Evolutionary conservation across 225 moss, liverwort and hornwort genomes (phyloP).

Genomic region (Takakia lepidozioides): DNA sequence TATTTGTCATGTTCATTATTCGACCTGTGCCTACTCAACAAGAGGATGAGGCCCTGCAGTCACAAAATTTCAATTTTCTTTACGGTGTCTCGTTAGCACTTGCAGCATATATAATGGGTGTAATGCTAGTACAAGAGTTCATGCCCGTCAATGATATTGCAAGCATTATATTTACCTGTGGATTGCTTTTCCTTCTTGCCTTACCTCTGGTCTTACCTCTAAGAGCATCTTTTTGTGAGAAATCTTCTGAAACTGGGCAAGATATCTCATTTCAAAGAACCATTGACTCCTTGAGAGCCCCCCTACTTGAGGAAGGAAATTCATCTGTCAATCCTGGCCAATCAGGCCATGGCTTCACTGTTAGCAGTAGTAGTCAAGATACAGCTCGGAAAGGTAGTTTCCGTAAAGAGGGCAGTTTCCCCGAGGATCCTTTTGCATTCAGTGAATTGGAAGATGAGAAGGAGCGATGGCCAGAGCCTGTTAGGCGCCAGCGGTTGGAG

Average conservation of each 20-base stretch:
- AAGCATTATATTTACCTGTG: slow-evolving; percentile 35
- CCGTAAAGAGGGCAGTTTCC: slow-evolving; percentile 10
- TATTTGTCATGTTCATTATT: slow-evolving; percentile 54
- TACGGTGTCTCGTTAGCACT: slow-evolving; percentile 61
- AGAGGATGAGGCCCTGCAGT: slow-evolving; percentile 29
- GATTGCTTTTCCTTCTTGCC: slow-evolving; percentile 48
- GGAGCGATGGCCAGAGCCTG: slow-evolving; percentile 15
- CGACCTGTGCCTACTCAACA: slow-evolving; percentile 39
- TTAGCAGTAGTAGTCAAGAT: slow-evolving; percentile 10
- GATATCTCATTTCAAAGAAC: slow-evolving; percentile 28
- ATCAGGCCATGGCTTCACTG: slow-evolving; percentile 4
- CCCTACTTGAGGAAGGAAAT: slow-evolving; percentile 38
- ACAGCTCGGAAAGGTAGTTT: slow-evolving; percentile 1
- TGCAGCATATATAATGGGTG: slow-evolving; percentile 62
- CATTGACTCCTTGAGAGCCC: slow-evolving; percentile 28
- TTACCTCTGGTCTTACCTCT: slow-evolving; percentile 50
- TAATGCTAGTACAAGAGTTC: slow-evolving; percentile 53
- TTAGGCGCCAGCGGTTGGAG: slow-evolving; percentile 7
- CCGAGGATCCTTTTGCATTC: slow-evolving; percentile 57
- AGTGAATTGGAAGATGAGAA: slow-evolving; percentile 84
- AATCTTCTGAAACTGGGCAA: slow-evolving; percentile 2
- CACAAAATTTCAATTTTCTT: slow-evolving; percentile 58
- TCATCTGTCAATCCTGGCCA: slow-evolving; percentile 4
- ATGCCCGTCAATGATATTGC: slow-evolving; percentile 1
- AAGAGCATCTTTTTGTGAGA: slow-evolving; percentile 6